Conservation (phyloP, 352 stramenopile genomes). For the Phytophthora pluvialis region DNA sequence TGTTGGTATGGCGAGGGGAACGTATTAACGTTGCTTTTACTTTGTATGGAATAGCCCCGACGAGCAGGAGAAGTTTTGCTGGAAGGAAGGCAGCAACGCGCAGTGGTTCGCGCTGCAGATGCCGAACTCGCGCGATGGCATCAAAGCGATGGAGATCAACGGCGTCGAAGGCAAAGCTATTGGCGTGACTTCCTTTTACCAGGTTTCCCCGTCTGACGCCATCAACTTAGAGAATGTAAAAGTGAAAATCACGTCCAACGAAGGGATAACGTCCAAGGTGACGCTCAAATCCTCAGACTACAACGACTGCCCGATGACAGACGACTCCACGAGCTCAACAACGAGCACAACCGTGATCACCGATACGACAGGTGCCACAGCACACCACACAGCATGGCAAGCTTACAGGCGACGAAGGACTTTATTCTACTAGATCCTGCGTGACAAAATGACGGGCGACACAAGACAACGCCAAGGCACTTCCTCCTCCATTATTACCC, state of each 20-base stretch:
- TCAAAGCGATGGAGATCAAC: slow-evolving; percentile 60
- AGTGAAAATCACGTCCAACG: slow-evolving; percentile 87
- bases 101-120: slow-evolving; percentile 72
- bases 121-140: slow-evolving; percentile 54
- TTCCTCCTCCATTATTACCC: not conserved
- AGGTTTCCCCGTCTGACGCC: slow-evolving; percentile 35
- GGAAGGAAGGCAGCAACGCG: slow-evolving; percentile 71
- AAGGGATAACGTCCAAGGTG: slow-evolving; percentile 91
- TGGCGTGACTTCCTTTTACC: slow-evolving; percentile 93
- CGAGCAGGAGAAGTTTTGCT: slow-evolving; percentile 69
- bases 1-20: no score
- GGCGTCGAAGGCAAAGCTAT: slow-evolving; percentile 49
- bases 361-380: slow-evolving; percentile 40
- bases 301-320: slow-evolving; percentile 48
- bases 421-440: slow-evolving; percentile 38
- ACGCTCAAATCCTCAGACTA: slow-evolving; percentile 44
- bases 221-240: slow-evolving; percentile 52
- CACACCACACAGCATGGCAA: slow-evolving; percentile 48
- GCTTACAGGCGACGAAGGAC: slow-evolving; percentile 39
- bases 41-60: slow-evolving; percentile 25
- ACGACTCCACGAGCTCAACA: slow-evolving; percentile 31
- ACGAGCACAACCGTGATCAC: slow-evolving; percentile 31
- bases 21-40: no score
- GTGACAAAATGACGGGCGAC: no score
- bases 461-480: not conserved